These are phyloP conservation scores for Eremochloa ophiuroides DNA, from an alignment of 176 grass and related monocot species.

Conservation along the genomic window DNA sequence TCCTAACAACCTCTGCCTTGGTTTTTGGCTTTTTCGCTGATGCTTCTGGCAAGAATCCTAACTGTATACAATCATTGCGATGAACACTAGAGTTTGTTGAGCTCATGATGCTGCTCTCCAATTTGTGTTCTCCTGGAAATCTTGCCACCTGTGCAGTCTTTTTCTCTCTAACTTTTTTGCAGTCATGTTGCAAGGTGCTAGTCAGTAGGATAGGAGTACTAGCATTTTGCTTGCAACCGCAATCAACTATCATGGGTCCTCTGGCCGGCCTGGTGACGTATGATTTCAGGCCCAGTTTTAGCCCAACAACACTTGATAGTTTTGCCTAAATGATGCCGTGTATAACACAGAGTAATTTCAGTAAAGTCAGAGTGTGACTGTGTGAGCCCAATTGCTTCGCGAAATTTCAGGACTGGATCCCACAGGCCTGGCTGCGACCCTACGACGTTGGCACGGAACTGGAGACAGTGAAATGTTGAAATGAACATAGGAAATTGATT, in stretches of 20 bases:
- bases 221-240: not conserved
- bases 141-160: no score
- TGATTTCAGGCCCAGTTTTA: not conserved
- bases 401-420: not conserved
- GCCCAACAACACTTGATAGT: not conserved
- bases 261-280: not conserved
- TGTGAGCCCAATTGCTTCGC: no score
- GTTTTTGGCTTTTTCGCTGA: no score
- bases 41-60: no score
- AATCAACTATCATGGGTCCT: not conserved
- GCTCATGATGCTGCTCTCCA: no score
- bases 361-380: not conserved
- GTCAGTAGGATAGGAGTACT: not conserved
- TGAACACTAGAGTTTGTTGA: no score
- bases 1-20: no score
- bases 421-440: not conserved
- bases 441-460: not conserved
- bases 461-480: not conserved
- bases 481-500: not conserved
- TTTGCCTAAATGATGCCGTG: not conserved
- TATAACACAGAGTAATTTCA: not conserved
- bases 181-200: not conserved
- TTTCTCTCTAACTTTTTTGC: not conserved
- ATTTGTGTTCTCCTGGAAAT: no score
- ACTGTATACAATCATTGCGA: no score